Evolutionary conservation across 1,284 basidiomycete genomes (phyloP).

Genomic region (Leccinum angustisporum): DNA sequence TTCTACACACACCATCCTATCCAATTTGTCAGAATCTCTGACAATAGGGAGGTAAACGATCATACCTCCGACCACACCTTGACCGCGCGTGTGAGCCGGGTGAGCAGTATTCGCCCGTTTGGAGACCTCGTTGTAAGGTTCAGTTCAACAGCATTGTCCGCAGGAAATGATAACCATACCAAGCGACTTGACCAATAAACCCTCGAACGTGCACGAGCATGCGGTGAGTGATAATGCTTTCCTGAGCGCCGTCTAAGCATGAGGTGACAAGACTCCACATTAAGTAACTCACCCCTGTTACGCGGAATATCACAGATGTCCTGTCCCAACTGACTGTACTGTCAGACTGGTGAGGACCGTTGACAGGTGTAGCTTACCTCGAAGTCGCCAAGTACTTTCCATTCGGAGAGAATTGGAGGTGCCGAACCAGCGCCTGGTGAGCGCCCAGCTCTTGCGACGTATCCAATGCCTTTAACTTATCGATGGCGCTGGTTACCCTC

Average conservation of each 20-base stretch:
- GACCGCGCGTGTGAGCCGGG: slow-evolving; percentile 66
- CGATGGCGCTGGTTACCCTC: slow-evolving; percentile 55
- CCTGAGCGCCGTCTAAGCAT: slow-evolving; percentile 37
- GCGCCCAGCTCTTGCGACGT: slow-evolving; percentile 51
- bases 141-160: slow-evolving; percentile 1
- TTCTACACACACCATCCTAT: slow-evolving; percentile 71
- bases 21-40: slow-evolving; percentile 12
- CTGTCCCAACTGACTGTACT: slow-evolving; percentile 63
- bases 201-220: slow-evolving; percentile 70
- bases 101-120: slow-evolving; percentile 58
- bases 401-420: slow-evolving; percentile 42
- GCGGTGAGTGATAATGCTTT: slow-evolving; percentile 59
- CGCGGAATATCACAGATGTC: slow-evolving; percentile 71
- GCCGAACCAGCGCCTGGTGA: slow-evolving; percentile 39
- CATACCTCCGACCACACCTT: slow-evolving; percentile 74
- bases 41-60: slow-evolving; percentile 22
- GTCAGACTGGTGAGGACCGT: slow-evolving; percentile 8
- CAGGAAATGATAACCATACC: slow-evolving; percentile 40
- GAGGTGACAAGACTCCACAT: slow-evolving; percentile 8
- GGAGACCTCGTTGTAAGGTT: slow-evolving; percentile 54
- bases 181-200: slow-evolving; percentile 78
- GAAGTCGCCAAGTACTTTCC: slow-evolving; percentile 41
- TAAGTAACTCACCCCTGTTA: slow-evolving; percentile 54
- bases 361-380: slow-evolving; percentile 21
- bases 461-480: slow-evolving; percentile 56